Base-by-base conservation (phyloP, 1,284 basidiomycete species). In the Trichosporon coremiiforme region DNA sequence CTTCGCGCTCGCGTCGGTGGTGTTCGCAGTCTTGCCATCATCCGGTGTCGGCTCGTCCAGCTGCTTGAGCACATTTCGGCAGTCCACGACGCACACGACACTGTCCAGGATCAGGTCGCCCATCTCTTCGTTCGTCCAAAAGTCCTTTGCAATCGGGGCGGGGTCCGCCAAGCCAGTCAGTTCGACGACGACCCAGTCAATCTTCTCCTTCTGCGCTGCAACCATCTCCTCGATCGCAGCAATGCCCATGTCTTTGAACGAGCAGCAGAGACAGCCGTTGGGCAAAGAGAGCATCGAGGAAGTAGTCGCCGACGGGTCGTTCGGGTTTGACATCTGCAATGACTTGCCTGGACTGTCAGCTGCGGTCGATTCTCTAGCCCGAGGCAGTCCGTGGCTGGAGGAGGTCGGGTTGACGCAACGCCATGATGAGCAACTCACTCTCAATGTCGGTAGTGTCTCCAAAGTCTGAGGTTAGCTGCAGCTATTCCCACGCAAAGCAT, bases 251-350 rank as follows among this genome's bases (percentile, higher is more conserved):
- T 97, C 94, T 78, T 95, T 95, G 83, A 97, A 91, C 69, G 92
- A 94, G 82, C 95, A 98, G 81, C 95, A 97, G 25, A 98, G 82
- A 81, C 95, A 97, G 10, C 95, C 95, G 80, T 98, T 97, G 1
- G 94, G 90, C 0, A 96, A 87, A 73, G 95, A 91, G 15, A 96
- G 88, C 76, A 95, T 89, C 29, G 33, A 38, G 75, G 75, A 71
- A 3, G 76, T 77, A 17, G 77, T 76, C 10, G 78, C 76, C 0
- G 85, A 62, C 0, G 77, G 75, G 55, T 76, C 76, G 6, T 74
- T 71, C 0, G 79, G 78, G 65, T 91, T 90, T 1, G 91, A 88
- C 13, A 96, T 87, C 71, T 81, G 78, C 12, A 84, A 75, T n/a
- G 80, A 73, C 77, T 78, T 73, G 53, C 74, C 72, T 77, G 67